Evolutionary conservation across 768 basidiomycete species (phyloP), one percentile per base, ranked within the genome.

Genomic region (Termitomyces sp.): DNA sequence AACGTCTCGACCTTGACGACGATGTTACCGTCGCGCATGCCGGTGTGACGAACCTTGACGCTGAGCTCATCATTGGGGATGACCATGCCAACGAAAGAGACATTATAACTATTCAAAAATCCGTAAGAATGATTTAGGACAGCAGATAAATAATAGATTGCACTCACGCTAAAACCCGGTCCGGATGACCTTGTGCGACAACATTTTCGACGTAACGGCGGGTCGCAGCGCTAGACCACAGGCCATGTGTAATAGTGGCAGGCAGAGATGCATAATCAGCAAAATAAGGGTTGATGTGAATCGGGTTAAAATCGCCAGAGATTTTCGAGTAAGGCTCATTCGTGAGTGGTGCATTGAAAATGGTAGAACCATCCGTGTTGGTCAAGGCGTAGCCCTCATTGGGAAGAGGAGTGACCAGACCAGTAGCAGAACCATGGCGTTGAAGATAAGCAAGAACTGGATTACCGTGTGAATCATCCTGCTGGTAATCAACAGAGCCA

Each of bases 201-300:
- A 95, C 84, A 54, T 83, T 95, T 74, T 99, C 97, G 55, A 98
- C 84, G 65, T 87, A 94, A 45, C 87, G 84, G 58, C 97, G 83
- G 11, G 94, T 95, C 9, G 95, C 94, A 47, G 97, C 97, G 62
- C 90, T 93, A 2, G 93, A 87, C 92, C 93, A 98, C 75, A 98
- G 83, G 51, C 97, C 97, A 65, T 98, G 97, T 3, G 97, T 98
- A 66, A 99, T 98, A 10, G 97, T 99, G 14, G 90, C 88, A 24
- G 96, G 95, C 14, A 99, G 84, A 5, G 86, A 82, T 2, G 96
- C 95, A 58, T 88, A 92, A 68, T 93, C 88, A 22, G 97, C 84
- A 76, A 99, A 98, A 78, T 98, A 98, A 0, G 97, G 96, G 71
- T 99, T 98, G 70, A 97, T 78, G 69, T 99, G 97, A 62, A 99